phyloP scores from a whole-genome alignment of 495 filamentous ascomycete species.

The Penicillium longicatenatum region DNA sequence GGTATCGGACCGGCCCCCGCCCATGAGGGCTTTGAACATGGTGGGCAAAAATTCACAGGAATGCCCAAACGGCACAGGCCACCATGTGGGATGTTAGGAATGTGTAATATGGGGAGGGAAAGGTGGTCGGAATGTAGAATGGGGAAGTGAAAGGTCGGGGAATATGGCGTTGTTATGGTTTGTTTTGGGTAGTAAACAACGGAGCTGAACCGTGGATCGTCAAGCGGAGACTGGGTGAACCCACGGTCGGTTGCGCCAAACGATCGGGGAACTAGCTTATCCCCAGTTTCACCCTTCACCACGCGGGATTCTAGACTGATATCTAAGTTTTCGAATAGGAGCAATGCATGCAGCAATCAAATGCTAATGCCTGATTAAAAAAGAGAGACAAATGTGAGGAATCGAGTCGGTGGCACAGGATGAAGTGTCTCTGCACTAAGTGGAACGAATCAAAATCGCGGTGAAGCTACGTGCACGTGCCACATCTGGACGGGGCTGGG shows the following conservation, averaged over 20 bases:
- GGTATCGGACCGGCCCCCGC: constrained; percentile 43
- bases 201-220: constrained; percentile 49
- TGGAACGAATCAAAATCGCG: constrained; percentile 42
- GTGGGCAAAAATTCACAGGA: constrained; percentile 35
- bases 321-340: neutral
- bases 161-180: constrained; percentile 29
- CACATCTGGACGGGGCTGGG: constrained; percentile 29
- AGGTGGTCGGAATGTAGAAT: constrained; percentile 6
- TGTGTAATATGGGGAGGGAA: constrained; percentile 15
- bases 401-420: constrained; percentile 10
- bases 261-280: constrained; percentile 18
- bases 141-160: constrained; percentile 8
- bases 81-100: constrained; percentile 38
- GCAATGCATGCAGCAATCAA: constrained; percentile 9
- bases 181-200: constrained; percentile 38
- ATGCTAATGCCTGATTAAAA: too few species aligned
- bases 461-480: constrained; percentile 44
- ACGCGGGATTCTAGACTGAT: neutral
- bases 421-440: constrained; percentile 9
- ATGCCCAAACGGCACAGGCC: constrained; percentile 26
- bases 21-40: constrained; percentile 51
- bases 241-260: constrained; percentile 35
- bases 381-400: constrained; percentile 4
- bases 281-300: neutral
- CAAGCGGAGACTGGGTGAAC: constrained; percentile 18